phyloP scores from a whole-genome alignment of 1,284 basidiomycete species.

The Trametes hirsuta region DNA sequence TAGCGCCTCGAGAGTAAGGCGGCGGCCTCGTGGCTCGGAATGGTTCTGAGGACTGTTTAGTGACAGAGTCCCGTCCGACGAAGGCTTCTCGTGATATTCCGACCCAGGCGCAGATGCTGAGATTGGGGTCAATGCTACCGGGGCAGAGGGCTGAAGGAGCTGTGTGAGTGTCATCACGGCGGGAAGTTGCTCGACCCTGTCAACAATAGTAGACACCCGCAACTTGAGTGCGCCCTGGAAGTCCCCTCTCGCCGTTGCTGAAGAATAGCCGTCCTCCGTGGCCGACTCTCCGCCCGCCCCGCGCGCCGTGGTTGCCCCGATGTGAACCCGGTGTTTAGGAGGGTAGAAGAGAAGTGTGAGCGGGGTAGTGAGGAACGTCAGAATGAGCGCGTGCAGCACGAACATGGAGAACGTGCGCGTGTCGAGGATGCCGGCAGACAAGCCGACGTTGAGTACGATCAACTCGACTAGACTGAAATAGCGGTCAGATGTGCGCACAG shows the following conservation, averaged over 20 bases:
- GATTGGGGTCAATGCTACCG: conserved; percentile 14
- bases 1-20: conserved; percentile 67
- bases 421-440: conserved; percentile 80
- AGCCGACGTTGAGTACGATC: conserved; percentile 92
- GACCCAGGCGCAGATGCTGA: conserved; percentile 1
- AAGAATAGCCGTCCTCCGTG: conserved; percentile 12
- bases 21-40: not conserved
- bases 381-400: conserved; percentile 82
- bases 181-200: conserved; percentile 84
- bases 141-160: conserved; percentile 47
- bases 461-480: conserved; percentile 74
- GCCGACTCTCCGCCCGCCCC: not conserved
- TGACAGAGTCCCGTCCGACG: not conserved
- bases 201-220: conserved; percentile 80
- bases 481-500: not conserved
- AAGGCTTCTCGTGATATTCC: conserved; percentile 26
- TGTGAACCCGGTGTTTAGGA: conserved; percentile 45
- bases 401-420: conserved; percentile 84
- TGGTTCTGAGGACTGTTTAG: too few species aligned
- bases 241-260: not conserved
- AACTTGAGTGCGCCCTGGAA: conserved; percentile 50
- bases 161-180: conserved; percentile 68
- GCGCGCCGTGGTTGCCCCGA: not conserved
- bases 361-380: conserved; percentile 88
- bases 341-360: conserved; percentile 82